Base-by-base conservation (phyloP, 1,284 basidiomycete species). In the Trichosporon sp. region DNA sequence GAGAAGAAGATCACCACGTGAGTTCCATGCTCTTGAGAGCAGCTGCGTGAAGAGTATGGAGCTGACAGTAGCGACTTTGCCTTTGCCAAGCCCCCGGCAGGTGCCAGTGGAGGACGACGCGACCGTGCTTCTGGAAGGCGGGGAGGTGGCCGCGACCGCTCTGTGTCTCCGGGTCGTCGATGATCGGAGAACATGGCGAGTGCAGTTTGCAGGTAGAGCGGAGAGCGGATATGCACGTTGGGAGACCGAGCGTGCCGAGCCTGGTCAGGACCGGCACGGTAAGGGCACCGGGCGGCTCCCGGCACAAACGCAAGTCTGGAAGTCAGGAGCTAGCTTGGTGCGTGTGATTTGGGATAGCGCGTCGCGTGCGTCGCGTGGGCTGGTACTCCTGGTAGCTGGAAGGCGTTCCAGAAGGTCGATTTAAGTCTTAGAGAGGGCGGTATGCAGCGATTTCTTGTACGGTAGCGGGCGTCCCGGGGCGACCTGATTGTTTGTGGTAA, bases 21-120 rank as follows among this genome's bases (percentile, higher is more conserved):
- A 75, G 83, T 80, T 26, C 4, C 26, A 26, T 26, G 26, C 26
- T 26, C 26, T 26, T 26, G 26, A 26, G 26, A 26, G 26, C 26
- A 26, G 26, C 26, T 37, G 37, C 31, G 64, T 26, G 26, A 26
- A 11, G 31, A 32, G 21, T 26, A 16, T 6, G 37, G 12, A 40
- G 67, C 69, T 70, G 65, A 66, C 68, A 7, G 21, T 70, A 85
- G 95, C 78, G 96, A 98, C 81, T 99, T 95, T 83, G 96, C 93
- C 0, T 99, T 99, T 80, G 91, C 98, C 43, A 89, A 94, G 59
- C 93, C 94, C 31, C 93, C 94, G 61, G 90, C 91, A 1, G 79
- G 80, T 14, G 78, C 66, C 31, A 70, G 77, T 14, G 66, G 76
- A 32, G 68, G 69, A 21, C 59, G 67, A 14, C 63, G 59, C 31